Evolutionary conservation across 805 yeast species (phyloP), one percentile per base, ranked within the genome.

Genomic region (Candida stauntonica): DNA sequence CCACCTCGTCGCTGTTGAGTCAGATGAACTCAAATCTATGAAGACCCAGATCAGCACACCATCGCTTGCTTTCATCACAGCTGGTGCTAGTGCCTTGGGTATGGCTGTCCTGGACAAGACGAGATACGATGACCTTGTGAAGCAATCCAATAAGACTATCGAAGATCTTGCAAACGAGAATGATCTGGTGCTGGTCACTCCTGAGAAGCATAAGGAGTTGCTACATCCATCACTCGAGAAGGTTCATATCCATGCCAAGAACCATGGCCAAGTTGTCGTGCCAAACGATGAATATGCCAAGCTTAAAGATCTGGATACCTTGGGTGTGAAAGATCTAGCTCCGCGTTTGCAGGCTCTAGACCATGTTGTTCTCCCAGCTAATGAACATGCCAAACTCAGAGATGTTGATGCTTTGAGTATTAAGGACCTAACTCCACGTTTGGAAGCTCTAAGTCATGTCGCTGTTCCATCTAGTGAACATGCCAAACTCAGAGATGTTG

Each of bases 81-180:
- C 27, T 5, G 41, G 37, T 23, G 51, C 55, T n/a, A 38, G 37
- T 12, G 35, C 24, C 2, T 20, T 36, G 11, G 47, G 43, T 7
- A 29, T 45, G 37, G 33, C 43, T 15, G 30, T 49, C 15, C 31
- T 55, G 5, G 41, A 46, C 13, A 38, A 45, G 19, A 44, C 43
- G 4, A 50, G 40, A 13, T 36, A 29, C 21, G 33, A 33, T 5
- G 35, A 36, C 4, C 28, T 54, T 16, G 29, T 43, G 5, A n/a
- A 30, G 2, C 16, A 45, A 11, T 46, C 48, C 2, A 38, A 45
- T 13, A 61, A 60, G 31, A 39, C 57, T 6, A 17, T 48, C n/a
- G 54, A 50, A 12, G 55, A 54, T 20, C 36, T 59, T 20, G 46
- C 45, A 3, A 42, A 51, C 24, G 58, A 59, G 21, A 55, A 67